These are phyloP conservation scores for Pythium myriotylum DNA, from an alignment of 352 stramenopile species.

Conservation along the genomic window DNA sequence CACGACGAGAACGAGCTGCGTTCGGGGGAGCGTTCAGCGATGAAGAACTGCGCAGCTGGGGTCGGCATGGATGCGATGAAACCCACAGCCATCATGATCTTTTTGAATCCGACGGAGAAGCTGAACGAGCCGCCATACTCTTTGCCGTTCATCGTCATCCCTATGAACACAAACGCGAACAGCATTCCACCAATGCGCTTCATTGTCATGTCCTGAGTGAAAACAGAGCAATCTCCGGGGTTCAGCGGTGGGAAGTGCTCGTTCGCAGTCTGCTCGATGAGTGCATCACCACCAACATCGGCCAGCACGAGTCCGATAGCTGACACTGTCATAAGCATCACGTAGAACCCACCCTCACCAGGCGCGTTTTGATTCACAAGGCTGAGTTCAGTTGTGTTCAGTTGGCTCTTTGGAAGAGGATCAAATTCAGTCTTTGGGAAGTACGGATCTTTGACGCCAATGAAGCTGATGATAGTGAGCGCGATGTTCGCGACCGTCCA, in stretches of 20 bases:
- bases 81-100: conserved; percentile 44
- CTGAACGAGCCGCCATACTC: background rate
- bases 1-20: conserved; percentile 30
- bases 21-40: conserved; percentile 16
- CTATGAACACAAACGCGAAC: conserved; percentile 50
- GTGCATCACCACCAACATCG: conserved; percentile 66
- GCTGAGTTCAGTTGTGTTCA: conserved; percentile 32
- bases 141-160: conserved; percentile 50
- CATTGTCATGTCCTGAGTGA: conserved; percentile 35
- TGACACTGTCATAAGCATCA: conserved; percentile 64
- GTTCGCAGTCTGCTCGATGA: conserved; percentile 42
- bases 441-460: conserved; percentile 29
- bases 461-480: too few species aligned
- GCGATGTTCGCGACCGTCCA: too few species aligned
- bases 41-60: conserved; percentile 33
- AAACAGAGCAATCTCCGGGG: too few species aligned
- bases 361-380: conserved; percentile 45
- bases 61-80: conserved; percentile 32
- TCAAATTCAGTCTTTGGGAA: conserved; percentile 33
- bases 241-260: too few species aligned
- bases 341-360: conserved; percentile 42
- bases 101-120: conserved; percentile 38
- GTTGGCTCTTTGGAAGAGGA: conserved; percentile 17
- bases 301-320: conserved; percentile 78
- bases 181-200: conserved; percentile 38